These are phyloP conservation scores for Asterochloris sp. DNA, from an alignment of 139 green algal genomes.

Conservation along the genomic window DNA sequence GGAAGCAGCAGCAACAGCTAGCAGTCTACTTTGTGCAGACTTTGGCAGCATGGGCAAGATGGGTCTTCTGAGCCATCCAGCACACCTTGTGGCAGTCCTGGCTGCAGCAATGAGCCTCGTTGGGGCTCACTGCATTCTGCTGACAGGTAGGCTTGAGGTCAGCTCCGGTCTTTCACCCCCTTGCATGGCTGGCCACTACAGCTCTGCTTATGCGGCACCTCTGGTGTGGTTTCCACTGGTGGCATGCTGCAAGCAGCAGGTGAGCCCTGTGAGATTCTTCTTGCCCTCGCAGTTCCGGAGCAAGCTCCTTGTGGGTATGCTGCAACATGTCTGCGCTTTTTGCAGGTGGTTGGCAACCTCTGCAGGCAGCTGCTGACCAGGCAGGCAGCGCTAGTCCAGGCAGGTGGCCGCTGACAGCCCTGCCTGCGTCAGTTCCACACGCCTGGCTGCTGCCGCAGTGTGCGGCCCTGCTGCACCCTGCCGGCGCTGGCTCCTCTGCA, in stretches of 20 bases:
- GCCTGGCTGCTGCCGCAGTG: slow-evolving; percentile 44
- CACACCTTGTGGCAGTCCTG: slow-evolving; percentile 34
- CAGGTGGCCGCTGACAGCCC: not conserved
- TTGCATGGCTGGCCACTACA: too few species aligned
- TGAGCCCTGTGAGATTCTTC: too few species aligned
- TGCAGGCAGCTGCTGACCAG: slow-evolving; percentile 20
- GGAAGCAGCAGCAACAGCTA: not conserved
- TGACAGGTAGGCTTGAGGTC: slow-evolving; percentile 25
- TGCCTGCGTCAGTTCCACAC: slow-evolving; percentile 31
- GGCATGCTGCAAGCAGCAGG: too few species aligned
- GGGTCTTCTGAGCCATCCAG: slow-evolving; percentile 45
- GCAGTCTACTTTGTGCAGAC: slow-evolving; percentile 25
- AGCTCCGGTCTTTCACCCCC: too few species aligned
- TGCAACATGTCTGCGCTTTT: not conserved
- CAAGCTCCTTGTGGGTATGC: too few species aligned
- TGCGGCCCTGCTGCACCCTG: slow-evolving; percentile 49
- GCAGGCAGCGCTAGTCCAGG: not conserved
- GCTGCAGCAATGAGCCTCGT: slow-evolving; percentile 13
- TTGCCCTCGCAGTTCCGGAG: too few species aligned
- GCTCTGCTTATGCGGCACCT: too few species aligned
- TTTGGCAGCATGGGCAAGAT: slow-evolving; percentile 58
- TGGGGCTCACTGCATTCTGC: slow-evolving; percentile 26
- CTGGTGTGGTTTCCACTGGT: too few species aligned
- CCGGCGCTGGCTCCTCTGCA: slow-evolving; percentile 47
- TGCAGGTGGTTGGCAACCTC: slow-evolving; percentile 27